Conservation (phyloP, 1,284 basidiomycete species). For the Ceratobasidium sp. region DNA sequence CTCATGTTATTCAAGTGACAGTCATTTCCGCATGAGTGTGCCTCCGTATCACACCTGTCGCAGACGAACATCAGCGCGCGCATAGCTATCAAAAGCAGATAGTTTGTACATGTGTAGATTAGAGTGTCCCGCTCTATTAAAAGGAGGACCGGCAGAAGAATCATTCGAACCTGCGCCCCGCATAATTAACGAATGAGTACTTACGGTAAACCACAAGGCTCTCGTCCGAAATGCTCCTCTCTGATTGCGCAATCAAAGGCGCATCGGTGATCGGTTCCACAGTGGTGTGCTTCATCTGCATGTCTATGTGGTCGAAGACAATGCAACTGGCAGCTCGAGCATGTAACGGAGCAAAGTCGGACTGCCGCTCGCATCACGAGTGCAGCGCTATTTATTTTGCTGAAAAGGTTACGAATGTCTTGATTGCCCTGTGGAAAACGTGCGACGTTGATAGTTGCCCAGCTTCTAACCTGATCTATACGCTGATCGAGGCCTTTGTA, state of each 20-base stretch:
- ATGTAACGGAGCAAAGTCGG: slow-evolving; percentile 43
- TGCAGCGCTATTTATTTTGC: slow-evolving; percentile 28
- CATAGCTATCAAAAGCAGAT: neutral
- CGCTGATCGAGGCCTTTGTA: slow-evolving; percentile 23
- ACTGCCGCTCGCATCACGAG: slow-evolving; percentile 22
- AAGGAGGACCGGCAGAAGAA: slow-evolving; percentile 18
- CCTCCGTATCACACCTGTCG: slow-evolving; percentile 61
- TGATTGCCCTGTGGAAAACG: slow-evolving; percentile 40
- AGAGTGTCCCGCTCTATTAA: slow-evolving; percentile 63
- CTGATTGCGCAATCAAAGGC: slow-evolving; percentile 41
- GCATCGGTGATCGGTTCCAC: slow-evolving; percentile 48
- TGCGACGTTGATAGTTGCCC: slow-evolving; percentile 43
- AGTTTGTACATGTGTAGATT: slow-evolving; percentile 63
- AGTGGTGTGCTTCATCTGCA: slow-evolving; percentile 39
- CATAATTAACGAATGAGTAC: slow-evolving; percentile 46
- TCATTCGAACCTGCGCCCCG: neutral
- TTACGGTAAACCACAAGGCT: slow-evolving; percentile 61
- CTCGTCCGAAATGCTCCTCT: slow-evolving; percentile 41
- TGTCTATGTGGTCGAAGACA: slow-evolving; percentile 44
- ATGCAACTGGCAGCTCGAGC: slow-evolving; percentile 33
- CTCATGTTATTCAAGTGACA: slow-evolving; percentile 60
- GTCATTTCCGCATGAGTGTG: slow-evolving; percentile 64
- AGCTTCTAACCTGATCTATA: slow-evolving; percentile 35
- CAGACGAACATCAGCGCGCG: slow-evolving; percentile 1
- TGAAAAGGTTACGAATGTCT: slow-evolving; percentile 38